Conservation (phyloP, 179 eudicot genomes). For the Spergularia azorica region DNA sequence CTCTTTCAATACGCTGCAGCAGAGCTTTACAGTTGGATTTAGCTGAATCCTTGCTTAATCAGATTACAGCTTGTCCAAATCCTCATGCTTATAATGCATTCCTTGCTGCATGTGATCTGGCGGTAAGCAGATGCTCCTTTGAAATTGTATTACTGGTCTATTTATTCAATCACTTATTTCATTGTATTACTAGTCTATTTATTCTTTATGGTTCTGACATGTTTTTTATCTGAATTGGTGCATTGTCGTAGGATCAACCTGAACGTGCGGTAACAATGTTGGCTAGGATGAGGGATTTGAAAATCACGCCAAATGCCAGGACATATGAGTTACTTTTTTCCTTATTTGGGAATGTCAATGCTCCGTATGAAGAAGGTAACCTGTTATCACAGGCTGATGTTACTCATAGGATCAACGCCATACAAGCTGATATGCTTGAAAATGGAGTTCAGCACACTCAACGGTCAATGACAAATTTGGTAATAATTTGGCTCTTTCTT, state of each 20-base stretch:
- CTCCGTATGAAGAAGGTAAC: conserved; percentile 82
- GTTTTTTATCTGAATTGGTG: conserved; percentile 8
- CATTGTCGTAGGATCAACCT: conserved; percentile 71
- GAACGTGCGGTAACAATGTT: conserved; percentile 73
- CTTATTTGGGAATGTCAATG: conserved; percentile 81
- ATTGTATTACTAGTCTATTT: neutral
- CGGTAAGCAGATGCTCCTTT: conserved; percentile 46
- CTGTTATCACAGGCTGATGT: conserved; percentile 60
- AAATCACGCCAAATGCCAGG: conserved; percentile 52
- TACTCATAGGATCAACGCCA: conserved; percentile 65
- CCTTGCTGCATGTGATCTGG: conserved; percentile 62
- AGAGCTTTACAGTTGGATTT: conserved; percentile 60
- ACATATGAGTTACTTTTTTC: conserved; percentile 82
- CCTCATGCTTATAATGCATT: conserved; percentile 61
- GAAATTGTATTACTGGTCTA: neutral
- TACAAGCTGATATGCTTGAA: conserved; percentile 77
- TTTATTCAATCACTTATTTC: neutral
- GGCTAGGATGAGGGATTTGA: conserved; percentile 68
- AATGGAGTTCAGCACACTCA: conserved; percentile 75
- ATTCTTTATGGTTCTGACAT: neutral
- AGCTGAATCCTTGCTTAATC: conserved; percentile 69
- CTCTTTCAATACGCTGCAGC: conserved; percentile 64
- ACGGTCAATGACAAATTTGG: conserved; percentile 61
- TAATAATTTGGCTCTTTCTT: conserved; percentile 27
- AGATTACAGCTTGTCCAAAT: conserved; percentile 36